phyloP scores from a whole-genome alignment of 2,329 filamentous ascomycete genomes.

The Scolecobasidium constrictum region DNA sequence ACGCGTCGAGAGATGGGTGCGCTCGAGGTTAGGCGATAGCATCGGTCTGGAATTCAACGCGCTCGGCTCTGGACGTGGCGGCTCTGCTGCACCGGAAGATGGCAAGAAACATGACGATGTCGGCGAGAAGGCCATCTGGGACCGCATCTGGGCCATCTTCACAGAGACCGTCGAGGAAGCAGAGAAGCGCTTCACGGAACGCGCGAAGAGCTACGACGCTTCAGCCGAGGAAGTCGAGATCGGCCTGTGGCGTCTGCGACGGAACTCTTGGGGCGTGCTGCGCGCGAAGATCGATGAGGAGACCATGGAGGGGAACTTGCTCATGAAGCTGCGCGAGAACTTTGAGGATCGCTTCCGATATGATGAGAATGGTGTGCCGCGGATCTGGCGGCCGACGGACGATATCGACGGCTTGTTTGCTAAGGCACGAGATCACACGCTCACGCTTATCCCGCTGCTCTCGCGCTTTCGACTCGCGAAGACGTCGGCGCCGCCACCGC shows the following conservation, averaged over 20 bases:
- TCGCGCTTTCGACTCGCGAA: constrained; percentile 70
- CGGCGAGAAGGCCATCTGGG: constrained; percentile 83
- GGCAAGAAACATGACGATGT: constrained; percentile 53
- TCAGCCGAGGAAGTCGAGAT: constrained; percentile 84
- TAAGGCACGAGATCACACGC: constrained; percentile 79
- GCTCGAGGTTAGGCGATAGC: constrained; percentile 74
- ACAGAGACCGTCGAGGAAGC: constrained; percentile 73
- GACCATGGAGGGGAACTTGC: constrained; percentile 92
- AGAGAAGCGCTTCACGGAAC: constrained; percentile 72
- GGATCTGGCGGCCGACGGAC: constrained; percentile 93
- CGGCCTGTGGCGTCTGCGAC: constrained; percentile 80
- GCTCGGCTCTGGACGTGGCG: constrained; percentile 76
- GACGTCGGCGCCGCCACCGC: constrained; percentile 67
- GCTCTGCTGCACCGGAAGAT: constrained; percentile 66
- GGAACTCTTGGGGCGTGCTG: constrained; percentile 90
- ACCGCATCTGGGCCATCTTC: constrained; percentile 86
- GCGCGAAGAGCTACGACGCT: constrained; percentile 88
- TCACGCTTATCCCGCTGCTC: constrained; percentile 81
- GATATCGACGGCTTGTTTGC: constrained; percentile 97
- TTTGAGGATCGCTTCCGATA: constrained; percentile 99
- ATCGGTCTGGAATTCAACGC: constrained; percentile 94
- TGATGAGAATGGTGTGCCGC: constrained; percentile 84
- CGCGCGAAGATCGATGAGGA: constrained; percentile 90
- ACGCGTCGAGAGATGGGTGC: constrained; percentile 88
- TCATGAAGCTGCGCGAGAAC: constrained; percentile 92